These are phyloP conservation scores for Trametes polyzona DNA, from an alignment of 1,284 basidiomycete genomes.

Conservation along the genomic window DNA sequence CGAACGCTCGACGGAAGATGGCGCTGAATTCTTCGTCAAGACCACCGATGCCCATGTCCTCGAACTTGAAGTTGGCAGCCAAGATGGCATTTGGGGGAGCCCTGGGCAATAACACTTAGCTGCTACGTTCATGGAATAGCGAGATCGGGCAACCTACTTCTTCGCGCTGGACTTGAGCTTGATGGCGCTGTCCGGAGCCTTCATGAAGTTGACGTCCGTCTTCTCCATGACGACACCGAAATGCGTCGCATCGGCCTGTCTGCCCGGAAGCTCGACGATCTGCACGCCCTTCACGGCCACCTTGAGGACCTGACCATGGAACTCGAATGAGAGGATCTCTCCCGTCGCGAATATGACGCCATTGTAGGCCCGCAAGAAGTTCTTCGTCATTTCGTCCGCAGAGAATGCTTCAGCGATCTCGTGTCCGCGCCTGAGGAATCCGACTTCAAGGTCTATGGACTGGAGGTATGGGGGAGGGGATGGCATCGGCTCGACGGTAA, in stretches of 20 bases:
- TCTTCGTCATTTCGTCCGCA: slow-evolving; percentile 82
- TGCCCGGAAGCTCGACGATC: slow-evolving; percentile 70
- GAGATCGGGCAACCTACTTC: slow-evolving; percentile 54
- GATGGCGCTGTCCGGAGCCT: slow-evolving; percentile 80
- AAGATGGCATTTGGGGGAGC: slow-evolving; percentile 94
- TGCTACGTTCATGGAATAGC: background rate
- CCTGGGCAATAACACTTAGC: slow-evolving; percentile 42
- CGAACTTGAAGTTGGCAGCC: slow-evolving; percentile 98
- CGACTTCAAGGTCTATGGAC: slow-evolving; percentile 79
- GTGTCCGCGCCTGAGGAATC: slow-evolving; percentile 66
- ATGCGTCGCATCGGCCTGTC: slow-evolving; percentile 47
- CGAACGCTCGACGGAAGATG: slow-evolving; percentile 99
- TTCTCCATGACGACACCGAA: slow-evolving; percentile 88
- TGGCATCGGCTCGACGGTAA: slow-evolving; percentile 71
- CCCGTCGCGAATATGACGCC: slow-evolving; percentile 75
- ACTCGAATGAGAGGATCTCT: slow-evolving; percentile 88
- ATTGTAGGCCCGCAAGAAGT: slow-evolving; percentile 71
- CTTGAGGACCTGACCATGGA: slow-evolving; percentile 86
- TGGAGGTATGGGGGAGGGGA: slow-evolving; percentile 73
- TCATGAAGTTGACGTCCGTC: slow-evolving; percentile 90
- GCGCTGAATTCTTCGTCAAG: slow-evolving; percentile 94
- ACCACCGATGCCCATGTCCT: slow-evolving; percentile 99
- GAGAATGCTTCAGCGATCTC: slow-evolving; percentile 79
- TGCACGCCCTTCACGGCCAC: slow-evolving; percentile 71
- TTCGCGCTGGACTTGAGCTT: slow-evolving; percentile 94